Conservation (phyloP, 2,329 filamentous ascomycete species). For the Nakataea oryzae region DNA sequence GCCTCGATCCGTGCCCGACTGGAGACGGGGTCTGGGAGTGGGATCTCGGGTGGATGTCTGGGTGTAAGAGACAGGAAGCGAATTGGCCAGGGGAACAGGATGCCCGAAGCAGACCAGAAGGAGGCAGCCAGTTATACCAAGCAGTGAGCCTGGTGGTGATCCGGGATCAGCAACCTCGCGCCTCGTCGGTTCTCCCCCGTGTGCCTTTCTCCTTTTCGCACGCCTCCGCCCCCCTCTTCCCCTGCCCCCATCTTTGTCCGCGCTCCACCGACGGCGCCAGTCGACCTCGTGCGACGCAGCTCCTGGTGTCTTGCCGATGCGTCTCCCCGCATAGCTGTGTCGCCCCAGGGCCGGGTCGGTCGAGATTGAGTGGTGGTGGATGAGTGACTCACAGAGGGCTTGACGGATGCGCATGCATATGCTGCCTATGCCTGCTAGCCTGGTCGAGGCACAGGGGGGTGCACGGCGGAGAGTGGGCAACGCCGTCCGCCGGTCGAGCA, state of each 20-base stretch:
- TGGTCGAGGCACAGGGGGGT: constrained; percentile 7
- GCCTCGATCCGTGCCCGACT: neutral
- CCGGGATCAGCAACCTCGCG: neutral
- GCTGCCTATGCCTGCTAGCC: neutral
- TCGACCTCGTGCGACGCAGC: neutral
- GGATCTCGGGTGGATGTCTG: neutral
- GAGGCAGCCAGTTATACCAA: constrained; percentile 9
- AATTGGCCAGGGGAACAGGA: neutral
- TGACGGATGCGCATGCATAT: neutral
- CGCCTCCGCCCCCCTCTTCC: neutral
- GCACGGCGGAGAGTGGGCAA: neutral
- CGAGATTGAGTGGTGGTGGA: constrained; percentile 16
- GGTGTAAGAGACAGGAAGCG: neutral
- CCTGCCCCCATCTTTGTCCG: neutral
- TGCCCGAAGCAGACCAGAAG: constrained; percentile 3
- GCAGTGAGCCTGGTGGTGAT: neutral
- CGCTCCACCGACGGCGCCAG: neutral
- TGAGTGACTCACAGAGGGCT: constrained; percentile 17
- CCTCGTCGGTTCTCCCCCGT: neutral
- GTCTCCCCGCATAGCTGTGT: constrained; percentile 11
- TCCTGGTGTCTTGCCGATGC: constrained; percentile 1
- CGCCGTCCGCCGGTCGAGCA: neutral
- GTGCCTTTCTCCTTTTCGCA: neutral
- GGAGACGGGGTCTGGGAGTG: neutral
- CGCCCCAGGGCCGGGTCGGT: constrained; percentile 11